Percentiles rank a stretch among this genome's conserved stretches.
Evolutionary conservation across 2,329 filamentous ascomycete species (phyloP).

Genomic region (Talaromyces rugulosus): DNA sequence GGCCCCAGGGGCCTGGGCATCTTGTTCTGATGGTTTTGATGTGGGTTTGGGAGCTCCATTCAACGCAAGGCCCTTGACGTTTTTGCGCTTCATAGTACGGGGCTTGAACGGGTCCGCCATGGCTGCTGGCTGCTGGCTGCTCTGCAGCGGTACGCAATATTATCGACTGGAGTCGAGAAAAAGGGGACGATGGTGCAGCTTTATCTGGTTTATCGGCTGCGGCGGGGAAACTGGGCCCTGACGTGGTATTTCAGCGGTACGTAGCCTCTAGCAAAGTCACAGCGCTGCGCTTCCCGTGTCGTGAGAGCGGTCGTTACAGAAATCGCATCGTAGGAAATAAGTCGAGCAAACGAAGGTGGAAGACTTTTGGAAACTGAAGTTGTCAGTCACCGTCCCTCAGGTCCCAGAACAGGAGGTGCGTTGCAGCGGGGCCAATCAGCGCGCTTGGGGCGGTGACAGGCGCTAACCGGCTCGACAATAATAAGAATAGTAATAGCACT

Average conservation of each 20-base stretch:
- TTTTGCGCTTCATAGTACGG: conserved; percentile 95
- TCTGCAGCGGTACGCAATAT: conserved; percentile 1
- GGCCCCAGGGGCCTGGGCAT: conserved; percentile 43
- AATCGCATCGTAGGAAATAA: not conserved
- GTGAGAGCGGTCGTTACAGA: not conserved
- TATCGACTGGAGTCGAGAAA: not conserved
- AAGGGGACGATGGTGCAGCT: not conserved
- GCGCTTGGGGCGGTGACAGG: conserved; percentile 10
- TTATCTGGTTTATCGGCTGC: not conserved
- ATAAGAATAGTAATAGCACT: too few relatives aligned
- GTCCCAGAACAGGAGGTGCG: conserved; percentile 3
- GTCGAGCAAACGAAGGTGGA: not conserved
- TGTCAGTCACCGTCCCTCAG: not conserved
- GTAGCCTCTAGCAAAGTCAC: not conserved
- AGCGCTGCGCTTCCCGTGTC: not conserved
- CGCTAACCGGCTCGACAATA: not conserved
- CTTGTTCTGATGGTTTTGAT: conserved; percentile 68
- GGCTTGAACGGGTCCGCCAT: conserved; percentile 62
- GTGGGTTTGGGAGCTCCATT: conserved; percentile 69
- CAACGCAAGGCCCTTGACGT: conserved; percentile 91
- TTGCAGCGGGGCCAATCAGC: conserved; percentile 15
- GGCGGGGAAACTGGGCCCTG: not conserved
- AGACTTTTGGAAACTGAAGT: not conserved
- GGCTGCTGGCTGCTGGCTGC: conserved; percentile 13
- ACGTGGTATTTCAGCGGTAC: not conserved